Conservation (phyloP, 139 green algal genomes). For the Closterium sp. region DNA sequence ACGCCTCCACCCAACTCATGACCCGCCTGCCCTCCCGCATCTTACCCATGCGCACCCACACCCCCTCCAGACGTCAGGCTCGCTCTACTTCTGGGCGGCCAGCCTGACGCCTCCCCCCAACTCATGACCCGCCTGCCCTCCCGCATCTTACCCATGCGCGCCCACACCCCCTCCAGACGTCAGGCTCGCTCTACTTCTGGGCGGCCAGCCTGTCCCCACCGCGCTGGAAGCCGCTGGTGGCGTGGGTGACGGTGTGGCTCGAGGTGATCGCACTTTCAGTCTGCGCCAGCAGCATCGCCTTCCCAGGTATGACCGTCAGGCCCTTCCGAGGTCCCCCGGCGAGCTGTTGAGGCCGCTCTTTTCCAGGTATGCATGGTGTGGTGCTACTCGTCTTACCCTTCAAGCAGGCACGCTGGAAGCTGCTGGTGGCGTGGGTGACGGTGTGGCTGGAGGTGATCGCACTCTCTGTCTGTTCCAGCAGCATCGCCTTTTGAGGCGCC, state of each 20-base stretch:
- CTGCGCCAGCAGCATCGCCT: slow-evolving; percentile 8
- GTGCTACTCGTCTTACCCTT: too few species aligned
- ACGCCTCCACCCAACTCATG: neutral
- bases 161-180: neutral
- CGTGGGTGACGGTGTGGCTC: slow-evolving; percentile 34
- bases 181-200: slow-evolving; percentile 38
- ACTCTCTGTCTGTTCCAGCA: too few species aligned
- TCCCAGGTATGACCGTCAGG: neutral
- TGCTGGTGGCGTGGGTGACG: too few species aligned
- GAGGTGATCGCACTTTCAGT: slow-evolving; percentile 16
- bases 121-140: too few species aligned
- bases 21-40: too few species aligned
- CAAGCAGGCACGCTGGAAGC: too few species aligned
- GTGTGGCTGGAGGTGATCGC: too few species aligned
- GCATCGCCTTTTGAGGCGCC: too few species aligned
- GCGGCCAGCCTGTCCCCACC: slow-evolving; percentile 2
- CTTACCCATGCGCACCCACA: too few species aligned
- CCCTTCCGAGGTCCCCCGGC: neutral
- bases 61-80: neutral
- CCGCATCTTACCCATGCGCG: neutral
- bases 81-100: slow-evolving; percentile 36
- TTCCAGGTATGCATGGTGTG: too few species aligned
- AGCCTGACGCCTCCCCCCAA: neutral
- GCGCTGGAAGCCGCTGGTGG: neutral
- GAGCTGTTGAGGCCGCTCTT: too few species aligned